phyloP scores from a whole-genome alignment of 2,329 filamentous ascomycete genomes.

The Penicillium aurantiogriseum region DNA sequence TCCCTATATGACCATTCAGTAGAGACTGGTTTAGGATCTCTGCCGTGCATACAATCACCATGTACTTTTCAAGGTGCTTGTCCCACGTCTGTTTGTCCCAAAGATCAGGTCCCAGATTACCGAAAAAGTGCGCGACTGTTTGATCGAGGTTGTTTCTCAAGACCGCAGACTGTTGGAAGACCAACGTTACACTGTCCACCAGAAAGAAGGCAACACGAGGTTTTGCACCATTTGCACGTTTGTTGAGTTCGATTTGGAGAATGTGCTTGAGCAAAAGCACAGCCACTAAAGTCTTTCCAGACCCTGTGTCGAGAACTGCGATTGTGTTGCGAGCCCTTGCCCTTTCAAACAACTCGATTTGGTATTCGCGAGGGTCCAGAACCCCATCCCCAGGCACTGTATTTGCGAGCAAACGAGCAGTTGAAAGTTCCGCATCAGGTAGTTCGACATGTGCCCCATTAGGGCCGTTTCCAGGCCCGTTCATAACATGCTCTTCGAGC shows the following conservation, averaged over 20 bases:
- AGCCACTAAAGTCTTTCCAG: constrained; percentile 95
- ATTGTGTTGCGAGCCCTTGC: constrained; percentile 85
- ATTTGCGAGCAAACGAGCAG: constrained; percentile 53
- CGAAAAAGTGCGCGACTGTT: constrained; percentile 70
- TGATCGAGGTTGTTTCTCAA: constrained; percentile 78
- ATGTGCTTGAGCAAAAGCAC: constrained; percentile 76
- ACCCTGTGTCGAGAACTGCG: constrained; percentile 86
- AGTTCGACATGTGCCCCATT: not conserved
- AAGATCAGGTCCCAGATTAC: constrained; percentile 62
- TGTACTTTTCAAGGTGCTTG: constrained; percentile 61
- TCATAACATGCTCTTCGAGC: constrained; percentile 43
- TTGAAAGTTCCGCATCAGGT: constrained; percentile 52
- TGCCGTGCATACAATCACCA: constrained; percentile 89
- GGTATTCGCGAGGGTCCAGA: constrained; percentile 80
- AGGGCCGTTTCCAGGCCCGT: constrained; percentile 42
- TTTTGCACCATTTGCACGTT: constrained; percentile 59
- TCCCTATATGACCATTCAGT: constrained; percentile 73
- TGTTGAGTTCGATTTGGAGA: constrained; percentile 73
- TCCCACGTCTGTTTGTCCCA: constrained; percentile 62
- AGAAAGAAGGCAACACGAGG: constrained; percentile 80
- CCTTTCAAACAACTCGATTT: constrained; percentile 83
- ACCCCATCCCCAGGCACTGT: constrained; percentile 61
- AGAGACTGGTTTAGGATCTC: constrained; percentile 80
- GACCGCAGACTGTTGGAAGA: constrained; percentile 84
- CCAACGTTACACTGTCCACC: constrained; percentile 84